These are phyloP conservation scores for Ogataea hybrid DNA, from an alignment of 1,139 yeast genomes.

Conservation along the genomic window DNA sequence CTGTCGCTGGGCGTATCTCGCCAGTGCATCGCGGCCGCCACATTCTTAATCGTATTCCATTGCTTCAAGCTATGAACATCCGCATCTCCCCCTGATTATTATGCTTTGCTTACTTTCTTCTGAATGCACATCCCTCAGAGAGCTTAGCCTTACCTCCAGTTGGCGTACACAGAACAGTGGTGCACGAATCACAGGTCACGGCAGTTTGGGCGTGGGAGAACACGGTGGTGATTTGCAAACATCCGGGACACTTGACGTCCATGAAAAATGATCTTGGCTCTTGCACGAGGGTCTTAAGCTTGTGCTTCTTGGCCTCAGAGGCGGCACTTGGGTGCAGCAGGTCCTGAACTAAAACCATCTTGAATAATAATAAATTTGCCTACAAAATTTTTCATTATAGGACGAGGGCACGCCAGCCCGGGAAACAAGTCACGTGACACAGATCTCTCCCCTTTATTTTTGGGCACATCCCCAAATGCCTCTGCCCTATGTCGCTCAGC, in stretches of 20 bases:
- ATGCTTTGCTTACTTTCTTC: slow-evolving; percentile 74
- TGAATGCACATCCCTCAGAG: slow-evolving; percentile 99
- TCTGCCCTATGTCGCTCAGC: slow-evolving; percentile 7
- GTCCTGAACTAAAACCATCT: slow-evolving; percentile 91
- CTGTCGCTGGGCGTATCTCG: neutral
- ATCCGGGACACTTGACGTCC: slow-evolving; percentile 99
- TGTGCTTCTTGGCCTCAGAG: slow-evolving; percentile 95
- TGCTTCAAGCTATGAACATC: slow-evolving; percentile 11
- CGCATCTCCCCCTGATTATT: slow-evolving; percentile 8
- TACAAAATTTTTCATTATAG: slow-evolving; percentile 9
- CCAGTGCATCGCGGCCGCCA: neutral
- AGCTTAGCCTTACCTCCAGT: slow-evolving; percentile 99
- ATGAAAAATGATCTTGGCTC: slow-evolving; percentile 98
- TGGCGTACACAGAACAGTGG: slow-evolving; percentile 98
- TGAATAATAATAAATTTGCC: slow-evolving; percentile 11
- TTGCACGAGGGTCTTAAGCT: slow-evolving; percentile 96
- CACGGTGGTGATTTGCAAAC: slow-evolving; percentile 98
- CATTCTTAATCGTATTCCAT: slow-evolving; percentile 9
- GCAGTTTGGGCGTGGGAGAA: slow-evolving; percentile 99
- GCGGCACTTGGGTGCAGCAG: slow-evolving; percentile 97
- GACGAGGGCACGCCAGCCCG: slow-evolving; percentile 7
- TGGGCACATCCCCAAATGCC: neutral
- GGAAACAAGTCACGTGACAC: slow-evolving; percentile 3
- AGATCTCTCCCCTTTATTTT: neutral
- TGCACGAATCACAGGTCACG: slow-evolving; percentile 98